These are phyloP conservation scores for Boletales sp. DNA, from an alignment of 768 basidiomycete species.

Conservation along the genomic window DNA sequence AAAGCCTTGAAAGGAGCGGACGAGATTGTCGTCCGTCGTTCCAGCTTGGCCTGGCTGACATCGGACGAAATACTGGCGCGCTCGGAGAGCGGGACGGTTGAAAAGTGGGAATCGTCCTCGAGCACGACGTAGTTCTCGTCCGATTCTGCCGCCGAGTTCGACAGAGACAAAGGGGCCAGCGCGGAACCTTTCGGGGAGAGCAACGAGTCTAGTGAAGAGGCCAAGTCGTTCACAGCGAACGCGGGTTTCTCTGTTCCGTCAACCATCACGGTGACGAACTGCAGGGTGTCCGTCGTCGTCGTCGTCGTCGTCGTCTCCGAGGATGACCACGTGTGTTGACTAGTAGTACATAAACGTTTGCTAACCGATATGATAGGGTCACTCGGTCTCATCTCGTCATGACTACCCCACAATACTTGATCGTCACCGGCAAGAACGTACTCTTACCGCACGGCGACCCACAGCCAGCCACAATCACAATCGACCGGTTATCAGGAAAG, in stretches of 20 bases:
- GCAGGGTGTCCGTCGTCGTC: neutral
- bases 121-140: conserved; percentile 61
- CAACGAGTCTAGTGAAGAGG: conserved; percentile 40
- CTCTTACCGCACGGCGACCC: conserved; percentile 51
- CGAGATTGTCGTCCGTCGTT: conserved; percentile 31
- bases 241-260: conserved; percentile 12
- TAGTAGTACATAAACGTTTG: neutral
- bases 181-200: conserved; percentile 45
- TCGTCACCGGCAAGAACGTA: conserved; percentile 55
- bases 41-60: conserved; percentile 20
- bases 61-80: conserved; percentile 33
- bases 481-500: conserved; percentile 56
- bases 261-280: conserved; percentile 12
- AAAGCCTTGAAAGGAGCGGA: conserved; percentile 17
- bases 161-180: conserved; percentile 28
- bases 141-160: conserved; percentile 50
- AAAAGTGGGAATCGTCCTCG: conserved; percentile 48
- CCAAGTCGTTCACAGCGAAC: conserved; percentile 8
- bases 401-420: conserved; percentile 17
- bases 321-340: conserved; percentile 7
- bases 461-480: conserved; percentile 62
- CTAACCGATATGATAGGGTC: neutral
- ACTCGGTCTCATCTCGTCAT: conserved; percentile 9
- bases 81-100: conserved; percentile 44
- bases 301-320: conserved; percentile 2